Evolutionary conservation across 1,139 yeast species (phyloP), one percentile per base, ranked within the genome.

Genomic region (Tardiomyces digboiensis): DNA sequence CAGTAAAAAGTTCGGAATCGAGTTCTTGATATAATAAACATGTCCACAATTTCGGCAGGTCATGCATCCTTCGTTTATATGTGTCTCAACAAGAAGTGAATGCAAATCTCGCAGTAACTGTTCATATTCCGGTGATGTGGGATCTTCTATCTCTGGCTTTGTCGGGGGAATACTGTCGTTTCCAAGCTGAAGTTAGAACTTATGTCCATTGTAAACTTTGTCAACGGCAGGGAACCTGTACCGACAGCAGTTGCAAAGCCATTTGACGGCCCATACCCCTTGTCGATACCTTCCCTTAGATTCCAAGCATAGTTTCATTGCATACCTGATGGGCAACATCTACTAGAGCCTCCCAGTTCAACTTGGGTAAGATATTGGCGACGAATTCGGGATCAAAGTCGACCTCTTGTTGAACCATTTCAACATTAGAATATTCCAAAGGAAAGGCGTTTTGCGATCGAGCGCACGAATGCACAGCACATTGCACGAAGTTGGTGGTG

Each of bases 401-500:
- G 52, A 79, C 81, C 56, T 84, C 88, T 58, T 83, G 82, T 55
- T 80, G 83, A 16, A 76, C 81, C 42, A 91, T 68, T 54, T 82
- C 76, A 57, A 91, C 81, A 45, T 83, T 87, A 45, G 75, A 67
- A 61, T 75, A 89, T 51, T 72, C 70, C 46, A 91, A 72, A 1
- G 99, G 99, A 61, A 88, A 91, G 18, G 94, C 78, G 6, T 79
- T 78, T 23, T 78, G 75, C 8, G 91, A 75, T 22, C 79, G 68
- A 46, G 82, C 86, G 60, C 99, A 91, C 5, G 78, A 60, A 57
- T 83, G 81, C 50, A 88, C 85, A 0, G 97, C 91, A 65, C 99
- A 91, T 62, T 84, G 88, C 50, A 91, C 94, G 64, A 91, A 93
- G 64, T 93, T 91, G 38, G 97, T 86, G 26, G 98, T 89, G 39